Evolutionary conservation across 305 asterid species (phyloP).

Genomic region (Ilex paraguariensis): DNA sequence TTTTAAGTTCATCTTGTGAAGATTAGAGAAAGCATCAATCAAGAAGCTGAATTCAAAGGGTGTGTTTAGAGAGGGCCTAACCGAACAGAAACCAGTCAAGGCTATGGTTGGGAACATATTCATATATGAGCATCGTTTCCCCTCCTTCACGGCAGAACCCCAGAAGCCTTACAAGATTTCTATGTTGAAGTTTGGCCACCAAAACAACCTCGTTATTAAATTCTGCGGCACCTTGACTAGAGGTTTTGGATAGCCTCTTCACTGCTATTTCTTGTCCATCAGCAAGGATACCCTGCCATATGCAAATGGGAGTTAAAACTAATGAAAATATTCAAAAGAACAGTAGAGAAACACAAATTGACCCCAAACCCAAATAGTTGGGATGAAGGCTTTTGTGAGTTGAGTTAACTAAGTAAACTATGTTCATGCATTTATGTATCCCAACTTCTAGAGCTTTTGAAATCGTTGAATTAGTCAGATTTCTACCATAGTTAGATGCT

Average conservation of each 20-base stretch:
- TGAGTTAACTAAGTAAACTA: no score
- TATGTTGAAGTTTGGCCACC: conserved; percentile 1
- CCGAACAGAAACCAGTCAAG: not conserved
- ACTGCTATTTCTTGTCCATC: conserved; percentile 4
- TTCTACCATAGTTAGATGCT: no score
- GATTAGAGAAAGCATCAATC: not conserved
- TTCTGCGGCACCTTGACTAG: not conserved
- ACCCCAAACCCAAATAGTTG: no score
- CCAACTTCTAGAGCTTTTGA: no score
- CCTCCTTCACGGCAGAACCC: not conserved
- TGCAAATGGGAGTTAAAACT: not conserved
- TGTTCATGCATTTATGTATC: no score
- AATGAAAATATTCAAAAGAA: no score
- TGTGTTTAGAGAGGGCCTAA: not conserved
- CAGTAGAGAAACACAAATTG: no score
- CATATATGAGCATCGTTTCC: not conserved
- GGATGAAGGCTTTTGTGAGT: no score
- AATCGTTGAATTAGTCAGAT: no score
- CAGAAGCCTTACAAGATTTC: not conserved
- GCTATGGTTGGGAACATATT: not conserved
- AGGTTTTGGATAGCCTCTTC: not conserved
- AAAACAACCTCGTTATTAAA: not conserved
- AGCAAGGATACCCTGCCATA: not conserved
- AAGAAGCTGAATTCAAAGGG: not conserved
- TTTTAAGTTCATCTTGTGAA: no score